phyloP scores from a whole-genome alignment of 371 early-diverging fungal genomes.

The Encephalitozoon romaleae region DNA sequence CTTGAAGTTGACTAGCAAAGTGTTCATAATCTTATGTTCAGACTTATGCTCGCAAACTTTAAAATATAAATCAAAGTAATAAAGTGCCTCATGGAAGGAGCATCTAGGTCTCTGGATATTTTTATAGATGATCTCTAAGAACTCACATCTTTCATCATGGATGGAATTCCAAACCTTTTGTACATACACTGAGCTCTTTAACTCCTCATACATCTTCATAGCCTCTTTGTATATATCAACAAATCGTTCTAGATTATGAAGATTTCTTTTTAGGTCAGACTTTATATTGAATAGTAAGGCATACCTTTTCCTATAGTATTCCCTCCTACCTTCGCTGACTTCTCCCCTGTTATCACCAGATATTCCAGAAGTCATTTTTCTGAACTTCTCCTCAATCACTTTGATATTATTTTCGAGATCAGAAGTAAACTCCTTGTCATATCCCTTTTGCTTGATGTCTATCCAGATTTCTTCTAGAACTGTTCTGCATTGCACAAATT shows the following conservation, averaged over 20 bases:
- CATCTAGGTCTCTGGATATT: conserved; percentile 30
- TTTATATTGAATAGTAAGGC: conserved; percentile 37
- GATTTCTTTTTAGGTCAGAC: conserved; percentile 1
- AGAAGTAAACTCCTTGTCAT: conserved; percentile 26
- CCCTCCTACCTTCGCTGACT: not conserved
- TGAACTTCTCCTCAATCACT: conserved; percentile 33
- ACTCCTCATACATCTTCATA: conserved; percentile 1
- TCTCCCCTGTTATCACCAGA: conserved; percentile 10
- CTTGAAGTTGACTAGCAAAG: conserved; percentile 45
- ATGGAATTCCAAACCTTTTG: conserved; percentile 1
- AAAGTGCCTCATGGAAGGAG: conserved; percentile 29
- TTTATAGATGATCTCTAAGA: conserved; percentile 40
- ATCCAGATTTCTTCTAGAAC: conserved; percentile 44
- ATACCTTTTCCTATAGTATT: conserved; percentile 32
- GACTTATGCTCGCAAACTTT: conserved; percentile 33
- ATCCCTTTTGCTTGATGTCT: conserved; percentile 37
- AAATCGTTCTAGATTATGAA: conserved; percentile 40
- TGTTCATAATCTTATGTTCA: conserved; percentile 51
- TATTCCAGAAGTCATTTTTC: not conserved
- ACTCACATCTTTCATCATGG: conserved; percentile 27
- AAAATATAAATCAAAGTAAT: conserved; percentile 54
- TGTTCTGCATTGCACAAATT: conserved; percentile 53
- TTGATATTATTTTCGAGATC: conserved; percentile 32
- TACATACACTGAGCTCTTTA: conserved; percentile 29
- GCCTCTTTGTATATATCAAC: conserved; percentile 46